A percentile compares a stretch with the other conserved stretches of the same genome.
Evolutionary conservation across 1,139 yeast species (phyloP).

Genomic region (Wickerhamiella pararugosa): DNA sequence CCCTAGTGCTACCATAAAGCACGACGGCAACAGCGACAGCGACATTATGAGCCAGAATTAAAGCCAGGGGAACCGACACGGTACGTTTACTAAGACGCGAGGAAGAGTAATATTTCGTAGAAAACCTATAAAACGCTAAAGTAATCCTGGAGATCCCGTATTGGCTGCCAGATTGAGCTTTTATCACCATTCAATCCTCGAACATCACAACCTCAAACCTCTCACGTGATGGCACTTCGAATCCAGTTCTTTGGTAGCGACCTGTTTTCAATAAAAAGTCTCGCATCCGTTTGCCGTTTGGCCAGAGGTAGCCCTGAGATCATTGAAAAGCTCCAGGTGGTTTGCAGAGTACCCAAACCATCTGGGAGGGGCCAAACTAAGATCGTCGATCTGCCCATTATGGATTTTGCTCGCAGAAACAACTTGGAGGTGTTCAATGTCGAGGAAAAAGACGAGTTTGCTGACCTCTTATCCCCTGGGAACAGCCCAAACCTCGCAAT

Average conservation of each 20-base stretch:
- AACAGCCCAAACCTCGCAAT: conserved; percentile 40
- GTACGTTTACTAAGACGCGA: not conserved
- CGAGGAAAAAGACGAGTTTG: conserved; percentile 42
- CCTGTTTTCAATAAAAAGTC: conserved; percentile 47
- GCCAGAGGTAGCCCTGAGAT: conserved; percentile 19
- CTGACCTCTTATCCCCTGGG: conserved; percentile 18
- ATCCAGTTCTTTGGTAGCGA: conserved; percentile 78
- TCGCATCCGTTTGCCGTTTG: conserved; percentile 32
- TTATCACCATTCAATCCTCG: too few species aligned
- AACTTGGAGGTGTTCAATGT: conserved; percentile 38
- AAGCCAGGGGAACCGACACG: not conserved
- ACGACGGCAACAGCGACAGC: conserved; percentile 17
- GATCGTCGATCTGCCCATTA: conserved; percentile 42
- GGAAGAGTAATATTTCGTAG: too few species aligned
- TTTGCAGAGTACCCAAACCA: conserved; percentile 52
- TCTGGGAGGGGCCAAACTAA: conserved; percentile 49
- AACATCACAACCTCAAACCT: too few species aligned
- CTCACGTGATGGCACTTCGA: conserved; percentile 14
- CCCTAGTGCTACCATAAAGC: conserved; percentile 28
- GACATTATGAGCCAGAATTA: conserved; percentile 8
- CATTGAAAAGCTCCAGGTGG: conserved; percentile 14
- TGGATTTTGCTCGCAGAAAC: conserved; percentile 27
- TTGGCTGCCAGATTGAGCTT: too few species aligned
- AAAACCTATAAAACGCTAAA: too few species aligned
- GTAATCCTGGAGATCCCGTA: too few species aligned